These are phyloP conservation scores for Syzygium aqueum DNA, from an alignment of 345 rosid genomes.

Conservation along the genomic window DNA sequence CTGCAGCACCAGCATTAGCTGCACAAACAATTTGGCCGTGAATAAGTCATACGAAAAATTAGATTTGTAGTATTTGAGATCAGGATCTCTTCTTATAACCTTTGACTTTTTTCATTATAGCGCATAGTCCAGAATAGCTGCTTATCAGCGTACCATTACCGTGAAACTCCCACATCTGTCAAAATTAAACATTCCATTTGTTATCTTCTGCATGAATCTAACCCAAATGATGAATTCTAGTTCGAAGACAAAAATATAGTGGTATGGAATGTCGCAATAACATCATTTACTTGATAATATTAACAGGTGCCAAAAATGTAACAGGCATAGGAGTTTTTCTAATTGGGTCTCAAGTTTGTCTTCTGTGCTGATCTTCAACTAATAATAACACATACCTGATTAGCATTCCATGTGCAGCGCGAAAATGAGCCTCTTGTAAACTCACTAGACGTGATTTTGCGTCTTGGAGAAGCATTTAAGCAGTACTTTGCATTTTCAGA, in stretches of 20 bases:
- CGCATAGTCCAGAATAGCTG: constrained; percentile 89
- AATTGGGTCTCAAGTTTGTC: neutral
- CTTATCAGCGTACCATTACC: constrained; percentile 49
- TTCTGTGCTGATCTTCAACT: neutral
- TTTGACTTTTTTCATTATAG: constrained; percentile 33
- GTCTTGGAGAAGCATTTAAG: constrained; percentile 61
- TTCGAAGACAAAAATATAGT: neutral
- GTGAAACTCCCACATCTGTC: constrained; percentile 78
- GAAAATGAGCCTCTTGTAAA: constrained; percentile 48
- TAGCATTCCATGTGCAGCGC: constrained; percentile 58
- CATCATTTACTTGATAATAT: neutral
- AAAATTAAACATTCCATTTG: neutral
- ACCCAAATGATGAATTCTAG: neutral
- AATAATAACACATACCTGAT: constrained; percentile 46
- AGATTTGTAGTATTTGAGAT: neutral
- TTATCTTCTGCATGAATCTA: neutral
- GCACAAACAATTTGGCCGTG: neutral
- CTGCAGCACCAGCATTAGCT: constrained; percentile 28
- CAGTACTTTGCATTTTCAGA: constrained; percentile 49
- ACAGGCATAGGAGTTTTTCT: neutral
- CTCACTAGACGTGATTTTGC: constrained; percentile 62
- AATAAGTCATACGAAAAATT: neutral
- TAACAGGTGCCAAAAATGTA: neutral
- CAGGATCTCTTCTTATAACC: constrained; percentile 21
- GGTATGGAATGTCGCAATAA: neutral